phyloP scores from a whole-genome alignment of 2,329 filamentous ascomycete genomes.

The Epichloe aotearoae region DNA sequence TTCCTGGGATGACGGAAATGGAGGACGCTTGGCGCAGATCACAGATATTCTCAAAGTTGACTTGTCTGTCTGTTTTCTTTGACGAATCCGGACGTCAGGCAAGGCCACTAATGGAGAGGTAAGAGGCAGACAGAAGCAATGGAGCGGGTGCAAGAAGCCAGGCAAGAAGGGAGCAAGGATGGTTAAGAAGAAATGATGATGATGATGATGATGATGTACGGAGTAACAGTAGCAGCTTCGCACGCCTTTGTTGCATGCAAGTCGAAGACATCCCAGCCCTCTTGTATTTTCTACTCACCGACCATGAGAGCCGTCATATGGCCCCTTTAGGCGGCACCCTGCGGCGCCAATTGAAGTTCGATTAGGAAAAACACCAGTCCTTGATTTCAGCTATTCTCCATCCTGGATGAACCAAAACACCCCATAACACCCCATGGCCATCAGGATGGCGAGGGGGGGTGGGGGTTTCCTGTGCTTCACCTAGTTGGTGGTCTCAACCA shows the following conservation, averaged over 20 bases:
- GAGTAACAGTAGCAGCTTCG: not conserved
- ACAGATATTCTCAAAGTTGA: not conserved
- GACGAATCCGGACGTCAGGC: not conserved
- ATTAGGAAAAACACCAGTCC: not conserved
- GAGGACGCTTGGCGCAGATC: not conserved
- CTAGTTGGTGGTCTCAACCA: not conserved
- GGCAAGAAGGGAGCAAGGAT: not conserved
- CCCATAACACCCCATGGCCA: conserved; percentile 1
- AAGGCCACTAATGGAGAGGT: not conserved
- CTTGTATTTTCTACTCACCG: conserved; percentile 7
- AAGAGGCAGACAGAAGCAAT: not conserved
- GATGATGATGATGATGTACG: not conserved
- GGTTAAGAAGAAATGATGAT: not conserved
- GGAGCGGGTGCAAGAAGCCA: not conserved
- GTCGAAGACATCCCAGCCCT: conserved; percentile 7
- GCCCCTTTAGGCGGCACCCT: not conserved
- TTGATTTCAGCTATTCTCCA: conserved; percentile 5
- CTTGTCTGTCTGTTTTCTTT: not conserved
- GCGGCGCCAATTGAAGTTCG: not conserved
- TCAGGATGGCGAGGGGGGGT: not conserved
- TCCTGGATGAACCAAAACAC: conserved; percentile 6
- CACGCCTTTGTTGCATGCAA: conserved; percentile 1
- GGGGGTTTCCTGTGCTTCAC: not conserved
- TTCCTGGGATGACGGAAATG: not conserved
- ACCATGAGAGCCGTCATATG: conserved; percentile 2